Conservation (phyloP, 2,329 filamentous ascomycete genomes). For the Sordariomycetes sp. region DNA sequence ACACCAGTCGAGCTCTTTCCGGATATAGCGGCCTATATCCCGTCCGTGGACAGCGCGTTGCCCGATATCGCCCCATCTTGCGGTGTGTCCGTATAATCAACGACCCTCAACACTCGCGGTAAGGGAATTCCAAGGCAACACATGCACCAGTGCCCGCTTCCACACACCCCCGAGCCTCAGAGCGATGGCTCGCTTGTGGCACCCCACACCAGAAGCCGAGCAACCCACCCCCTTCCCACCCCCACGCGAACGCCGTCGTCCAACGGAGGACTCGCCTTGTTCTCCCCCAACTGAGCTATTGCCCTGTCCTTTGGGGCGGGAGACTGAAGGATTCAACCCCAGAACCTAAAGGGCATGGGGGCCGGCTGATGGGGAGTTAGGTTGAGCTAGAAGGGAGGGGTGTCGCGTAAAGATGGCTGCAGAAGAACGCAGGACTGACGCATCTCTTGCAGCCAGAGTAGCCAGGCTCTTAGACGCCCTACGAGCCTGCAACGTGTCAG, state of each 20-base stretch:
- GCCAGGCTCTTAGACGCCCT: conserved; percentile 11
- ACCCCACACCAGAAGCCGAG: background rate
- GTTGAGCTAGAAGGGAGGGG: background rate
- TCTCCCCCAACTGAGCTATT: background rate
- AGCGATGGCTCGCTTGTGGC: background rate
- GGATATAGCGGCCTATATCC: background rate
- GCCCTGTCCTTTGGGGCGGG: background rate
- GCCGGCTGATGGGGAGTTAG: background rate
- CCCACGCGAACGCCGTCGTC: background rate
- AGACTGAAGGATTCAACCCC: background rate
- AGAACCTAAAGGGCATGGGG: background rate
- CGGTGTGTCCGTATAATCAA: background rate
- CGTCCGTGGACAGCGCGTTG: background rate
- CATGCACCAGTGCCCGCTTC: background rate
- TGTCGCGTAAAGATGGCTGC: background rate
- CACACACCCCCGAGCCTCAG: background rate
- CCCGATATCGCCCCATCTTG: background rate
- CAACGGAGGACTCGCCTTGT: background rate
- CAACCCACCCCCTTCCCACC: background rate
- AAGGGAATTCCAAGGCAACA: conserved; percentile 1
- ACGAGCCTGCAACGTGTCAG: conserved; percentile 49
- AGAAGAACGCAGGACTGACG: conserved; percentile 4
- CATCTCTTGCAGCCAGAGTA: conserved; percentile 3
- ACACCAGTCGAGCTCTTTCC: background rate
- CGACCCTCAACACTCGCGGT: background rate